These are phyloP conservation scores for Acacia pycnantha DNA, from an alignment of 331 rosid species.

Conservation along the genomic window DNA sequence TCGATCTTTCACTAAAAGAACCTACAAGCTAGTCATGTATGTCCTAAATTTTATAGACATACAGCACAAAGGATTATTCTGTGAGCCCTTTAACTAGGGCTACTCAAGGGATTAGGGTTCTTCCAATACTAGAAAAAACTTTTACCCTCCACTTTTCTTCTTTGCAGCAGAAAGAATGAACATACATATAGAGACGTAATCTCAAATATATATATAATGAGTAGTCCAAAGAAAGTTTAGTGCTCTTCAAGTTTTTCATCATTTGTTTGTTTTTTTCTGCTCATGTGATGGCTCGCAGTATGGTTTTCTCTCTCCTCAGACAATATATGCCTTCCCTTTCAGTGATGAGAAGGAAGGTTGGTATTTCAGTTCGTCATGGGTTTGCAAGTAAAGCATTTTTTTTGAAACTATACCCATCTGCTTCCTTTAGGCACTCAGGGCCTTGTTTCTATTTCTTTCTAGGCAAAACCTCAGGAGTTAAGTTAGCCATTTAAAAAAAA, in stretches of 20 bases:
- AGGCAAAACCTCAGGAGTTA: slow-evolving; percentile 19
- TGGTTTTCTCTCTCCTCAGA: slow-evolving; percentile 30
- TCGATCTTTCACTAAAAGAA: slow-evolving; percentile 18
- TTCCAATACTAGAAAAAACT: neutral
- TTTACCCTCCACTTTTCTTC: slow-evolving; percentile 15
- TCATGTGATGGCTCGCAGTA: slow-evolving; percentile 27
- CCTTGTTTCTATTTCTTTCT: slow-evolving; percentile 50
- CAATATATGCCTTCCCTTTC: slow-evolving; percentile 8
- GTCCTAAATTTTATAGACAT: slow-evolving; percentile 15
- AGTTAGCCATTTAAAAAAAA: neutral
- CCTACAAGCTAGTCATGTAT: slow-evolving; percentile 20
- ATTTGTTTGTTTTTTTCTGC: slow-evolving; percentile 2
- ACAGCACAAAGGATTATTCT: slow-evolving; percentile 7
- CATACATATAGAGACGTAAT: neutral
- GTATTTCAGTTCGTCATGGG: slow-evolving; percentile 32
- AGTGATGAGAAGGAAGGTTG: slow-evolving; percentile 32
- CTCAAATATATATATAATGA: neutral
- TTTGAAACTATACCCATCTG: slow-evolving; percentile 23
- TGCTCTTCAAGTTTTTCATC: neutral
- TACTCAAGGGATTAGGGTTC: slow-evolving; percentile 46
- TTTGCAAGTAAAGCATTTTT: slow-evolving; percentile 32
- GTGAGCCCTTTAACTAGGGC: slow-evolving; percentile 34
- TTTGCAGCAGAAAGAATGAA: neutral
- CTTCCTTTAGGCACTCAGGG: slow-evolving; percentile 44
- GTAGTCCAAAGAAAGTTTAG: neutral